These are phyloP conservation scores for Ascochyta viciae-villosae DNA, from an alignment of 2,329 filamentous ascomycete genomes.

Conservation along the genomic window DNA sequence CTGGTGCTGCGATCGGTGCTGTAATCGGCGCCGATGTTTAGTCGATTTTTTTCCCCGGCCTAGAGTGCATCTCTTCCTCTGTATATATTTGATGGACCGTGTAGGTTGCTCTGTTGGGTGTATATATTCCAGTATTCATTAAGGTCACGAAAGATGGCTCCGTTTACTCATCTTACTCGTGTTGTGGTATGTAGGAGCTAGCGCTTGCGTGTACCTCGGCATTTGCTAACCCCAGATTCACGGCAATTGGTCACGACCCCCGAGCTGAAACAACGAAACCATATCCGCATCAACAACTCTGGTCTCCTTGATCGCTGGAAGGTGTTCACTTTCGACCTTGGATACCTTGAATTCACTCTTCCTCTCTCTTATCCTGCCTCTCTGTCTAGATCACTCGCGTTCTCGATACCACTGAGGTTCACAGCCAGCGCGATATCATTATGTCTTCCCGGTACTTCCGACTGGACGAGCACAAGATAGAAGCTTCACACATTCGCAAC, in stretches of 20 bases:
- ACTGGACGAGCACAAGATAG: slow-evolving; percentile 75
- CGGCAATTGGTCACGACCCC: slow-evolving; percentile 35
- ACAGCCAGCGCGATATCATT: slow-evolving; percentile 3
- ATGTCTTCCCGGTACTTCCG: slow-evolving; percentile 61
- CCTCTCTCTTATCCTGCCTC: neutral
- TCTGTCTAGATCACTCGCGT: neutral
- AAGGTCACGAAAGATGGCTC: neutral
- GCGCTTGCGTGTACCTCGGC: slow-evolving; percentile 31
- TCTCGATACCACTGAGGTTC: neutral
- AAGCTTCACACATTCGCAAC: slow-evolving; percentile 76
- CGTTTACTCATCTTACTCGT: neutral
- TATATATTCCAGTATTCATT: neutral
- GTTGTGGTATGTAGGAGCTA: neutral
- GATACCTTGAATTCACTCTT: neutral
- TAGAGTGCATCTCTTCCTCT: neutral
- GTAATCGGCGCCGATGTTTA: slow-evolving; percentile 37
- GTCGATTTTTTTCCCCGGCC: too few species aligned
- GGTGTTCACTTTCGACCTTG: too few species aligned
- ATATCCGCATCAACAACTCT: neutral
- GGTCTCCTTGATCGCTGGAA: too few species aligned
- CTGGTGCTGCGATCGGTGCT: slow-evolving; percentile 50
- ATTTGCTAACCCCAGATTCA: slow-evolving; percentile 27
- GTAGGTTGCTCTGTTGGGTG: neutral
- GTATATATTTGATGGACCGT: neutral
- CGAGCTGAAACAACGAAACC: slow-evolving; percentile 1